These are phyloP conservation scores for Cladophialophora exuberans DNA, from an alignment of 2,329 filamentous ascomycete genomes.

Conservation along the genomic window DNA sequence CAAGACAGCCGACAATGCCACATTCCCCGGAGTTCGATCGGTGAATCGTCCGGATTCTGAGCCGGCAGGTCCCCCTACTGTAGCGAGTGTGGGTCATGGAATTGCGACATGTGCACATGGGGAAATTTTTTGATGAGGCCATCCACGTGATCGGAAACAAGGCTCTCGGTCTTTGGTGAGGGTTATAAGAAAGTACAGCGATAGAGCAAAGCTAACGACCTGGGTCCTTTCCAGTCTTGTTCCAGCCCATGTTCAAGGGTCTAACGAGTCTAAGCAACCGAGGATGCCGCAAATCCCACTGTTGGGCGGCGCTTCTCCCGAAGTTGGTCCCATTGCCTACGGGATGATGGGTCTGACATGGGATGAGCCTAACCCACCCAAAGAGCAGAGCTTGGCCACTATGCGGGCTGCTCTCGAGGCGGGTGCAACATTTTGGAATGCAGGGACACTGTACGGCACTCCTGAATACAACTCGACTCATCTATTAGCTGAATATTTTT, in stretches of 20 bases:
- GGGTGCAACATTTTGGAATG: conserved; percentile 61
- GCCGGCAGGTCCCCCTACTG: neutral
- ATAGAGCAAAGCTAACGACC: neutral
- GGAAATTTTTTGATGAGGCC: too few relatives aligned
- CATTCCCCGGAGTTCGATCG: too few relatives aligned
- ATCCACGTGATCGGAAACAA: neutral
- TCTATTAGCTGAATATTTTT: conserved; percentile 64
- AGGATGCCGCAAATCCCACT: neutral
- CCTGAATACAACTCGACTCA: conserved; percentile 61
- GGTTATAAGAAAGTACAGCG: too few relatives aligned
- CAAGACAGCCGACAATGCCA: too few relatives aligned
- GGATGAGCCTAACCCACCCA: neutral
- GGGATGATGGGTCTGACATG: neutral
- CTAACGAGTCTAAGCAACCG: neutral
- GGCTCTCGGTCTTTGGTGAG: too few relatives aligned
- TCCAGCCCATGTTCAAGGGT: too few relatives aligned
- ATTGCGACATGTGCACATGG: neutral
- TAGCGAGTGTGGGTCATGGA: too few relatives aligned
- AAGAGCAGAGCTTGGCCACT: conserved; percentile 48
- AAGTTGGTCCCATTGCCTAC: neutral
- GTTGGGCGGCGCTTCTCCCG: neutral
- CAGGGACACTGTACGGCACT: conserved; percentile 66
- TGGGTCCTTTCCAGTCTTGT: neutral
- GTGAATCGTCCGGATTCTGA: too few relatives aligned
- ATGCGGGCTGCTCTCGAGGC: conserved; percentile 57